Evolutionary conservation across 257 asterid genomes (phyloP).

Genomic region (Solanum lycopersicoides): DNA sequence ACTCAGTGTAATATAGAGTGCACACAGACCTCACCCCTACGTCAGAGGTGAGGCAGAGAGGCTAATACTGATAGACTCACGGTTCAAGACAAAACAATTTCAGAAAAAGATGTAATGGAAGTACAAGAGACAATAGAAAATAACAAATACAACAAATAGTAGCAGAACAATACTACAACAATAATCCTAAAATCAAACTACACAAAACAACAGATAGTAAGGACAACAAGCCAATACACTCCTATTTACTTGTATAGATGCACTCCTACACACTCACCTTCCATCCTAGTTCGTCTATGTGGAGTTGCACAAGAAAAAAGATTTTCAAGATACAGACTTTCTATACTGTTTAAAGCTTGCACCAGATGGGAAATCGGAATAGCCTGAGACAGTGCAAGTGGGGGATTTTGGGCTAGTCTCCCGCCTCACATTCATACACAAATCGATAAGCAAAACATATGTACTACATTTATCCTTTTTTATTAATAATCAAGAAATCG

Average conservation of each 20-base stretch:
- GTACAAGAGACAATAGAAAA: no score
- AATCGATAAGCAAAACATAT: neutral
- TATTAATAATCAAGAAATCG: neutral
- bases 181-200: neutral
- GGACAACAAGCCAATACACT: neutral
- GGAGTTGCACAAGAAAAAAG: neutral
- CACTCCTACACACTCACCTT: neutral
- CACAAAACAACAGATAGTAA: neutral
- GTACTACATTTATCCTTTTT: neutral
- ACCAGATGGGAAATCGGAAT: neutral
- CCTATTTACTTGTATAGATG: neutral
- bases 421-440: neutral
- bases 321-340: neutral
- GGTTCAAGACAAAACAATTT: neutral
- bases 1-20: neutral
- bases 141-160: neutral
- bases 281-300: neutral
- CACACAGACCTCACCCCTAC: neutral
- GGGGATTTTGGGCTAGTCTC: neutral
- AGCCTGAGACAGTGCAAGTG: neutral
- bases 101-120: neutral
- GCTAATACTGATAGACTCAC: neutral
- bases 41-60: neutral
- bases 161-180: neutral
- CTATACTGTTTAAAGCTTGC: neutral